phyloP scores from a whole-genome alignment of 2,329 filamentous ascomycete species.

The Fonsecaea pedrosoi region DNA sequence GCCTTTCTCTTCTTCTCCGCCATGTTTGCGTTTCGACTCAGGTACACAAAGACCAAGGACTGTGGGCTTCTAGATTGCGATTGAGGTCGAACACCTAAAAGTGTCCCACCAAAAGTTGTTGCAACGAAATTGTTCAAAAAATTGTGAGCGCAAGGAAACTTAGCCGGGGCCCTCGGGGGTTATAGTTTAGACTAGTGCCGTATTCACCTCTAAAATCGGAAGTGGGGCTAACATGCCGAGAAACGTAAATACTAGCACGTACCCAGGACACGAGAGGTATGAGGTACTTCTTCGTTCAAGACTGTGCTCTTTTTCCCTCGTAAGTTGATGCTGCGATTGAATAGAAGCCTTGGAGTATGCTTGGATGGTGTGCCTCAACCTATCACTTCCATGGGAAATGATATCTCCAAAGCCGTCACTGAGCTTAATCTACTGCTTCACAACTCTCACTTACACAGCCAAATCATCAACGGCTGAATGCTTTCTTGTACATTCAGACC shows the following conservation, averaged over 20 bases:
- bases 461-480: background rate
- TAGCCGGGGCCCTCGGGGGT: background rate
- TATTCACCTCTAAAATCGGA: too few species aligned
- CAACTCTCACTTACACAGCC: background rate
- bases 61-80: background rate
- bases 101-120: background rate
- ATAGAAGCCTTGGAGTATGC: background rate
- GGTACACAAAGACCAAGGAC: background rate
- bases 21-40: conserved; percentile 20
- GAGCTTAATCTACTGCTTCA: background rate
- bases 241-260: too few species aligned
- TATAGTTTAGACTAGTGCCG: background rate
- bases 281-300: background rate
- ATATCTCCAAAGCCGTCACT: background rate
- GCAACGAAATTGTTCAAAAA: conserved; percentile 1
- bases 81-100: background rate
- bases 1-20: conserved; percentile 39
- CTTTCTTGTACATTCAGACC: background rate
- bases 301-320: background rate
- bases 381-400: background rate
- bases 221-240: too few species aligned
- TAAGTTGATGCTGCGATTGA: background rate
- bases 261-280: too few species aligned
- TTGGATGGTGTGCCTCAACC: background rate
- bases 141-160: background rate